phyloP scores from a whole-genome alignment of 1,284 basidiomycete species.

The Peniophora sp. region DNA sequence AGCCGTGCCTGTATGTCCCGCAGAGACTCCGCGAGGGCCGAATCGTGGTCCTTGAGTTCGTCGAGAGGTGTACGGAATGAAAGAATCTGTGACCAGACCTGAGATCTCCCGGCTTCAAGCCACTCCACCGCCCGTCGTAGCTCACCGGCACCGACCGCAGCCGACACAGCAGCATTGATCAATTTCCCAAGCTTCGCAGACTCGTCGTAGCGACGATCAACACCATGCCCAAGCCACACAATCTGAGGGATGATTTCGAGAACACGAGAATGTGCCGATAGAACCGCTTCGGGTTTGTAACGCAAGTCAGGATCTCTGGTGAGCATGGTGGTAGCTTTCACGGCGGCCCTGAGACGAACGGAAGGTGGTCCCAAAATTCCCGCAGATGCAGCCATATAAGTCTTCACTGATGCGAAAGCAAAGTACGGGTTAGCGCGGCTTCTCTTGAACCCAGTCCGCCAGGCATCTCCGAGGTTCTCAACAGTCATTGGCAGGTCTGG shows the following conservation, averaged over 20 bases:
- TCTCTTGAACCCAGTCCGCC: too few species aligned
- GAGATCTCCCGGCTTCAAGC: not conserved
- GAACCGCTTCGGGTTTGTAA: not conserved
- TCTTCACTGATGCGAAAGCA: too few species aligned
- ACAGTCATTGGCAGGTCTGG: too few species aligned
- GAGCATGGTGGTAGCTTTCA: not conserved
- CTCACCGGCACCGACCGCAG: not conserved
- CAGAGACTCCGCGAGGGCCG: not conserved
- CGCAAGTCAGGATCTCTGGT: not conserved
- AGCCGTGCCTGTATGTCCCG: not conserved
- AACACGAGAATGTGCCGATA: not conserved
- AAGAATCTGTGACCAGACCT: not conserved
- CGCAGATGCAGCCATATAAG: not conserved
- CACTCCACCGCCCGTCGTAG: not conserved
- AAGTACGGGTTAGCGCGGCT: too few species aligned
- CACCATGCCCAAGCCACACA: not conserved
- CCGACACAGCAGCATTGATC: not conserved
- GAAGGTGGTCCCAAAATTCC: not conserved
- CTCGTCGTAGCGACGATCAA: not conserved
- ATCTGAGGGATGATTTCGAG: constrained; percentile 11
- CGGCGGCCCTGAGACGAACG: not conserved
- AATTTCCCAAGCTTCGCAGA: not conserved
- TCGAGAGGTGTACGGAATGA: not conserved
- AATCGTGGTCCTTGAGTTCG: not conserved
- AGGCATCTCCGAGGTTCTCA: too few species aligned